Conservation (phyloP, 352 stramenopile genomes). For the Phytophthora boehmeriae region DNA sequence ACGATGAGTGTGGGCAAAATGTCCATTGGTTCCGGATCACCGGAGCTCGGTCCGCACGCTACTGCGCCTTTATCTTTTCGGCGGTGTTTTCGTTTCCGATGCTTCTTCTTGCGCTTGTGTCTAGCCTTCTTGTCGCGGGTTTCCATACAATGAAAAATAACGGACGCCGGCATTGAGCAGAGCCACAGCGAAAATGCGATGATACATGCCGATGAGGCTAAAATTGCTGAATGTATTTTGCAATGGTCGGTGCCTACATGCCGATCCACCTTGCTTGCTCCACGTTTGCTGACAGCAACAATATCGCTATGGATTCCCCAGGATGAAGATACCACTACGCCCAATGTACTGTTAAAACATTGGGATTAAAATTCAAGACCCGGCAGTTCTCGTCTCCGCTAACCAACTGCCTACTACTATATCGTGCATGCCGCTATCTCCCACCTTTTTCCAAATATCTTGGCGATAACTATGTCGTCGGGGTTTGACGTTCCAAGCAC, state of each 20-base stretch:
- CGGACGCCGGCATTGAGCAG: constrained; percentile 2
- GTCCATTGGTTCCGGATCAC: constrained; percentile 22
- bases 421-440: constrained; percentile 4
- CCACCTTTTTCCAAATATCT: background rate
- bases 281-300: no score
- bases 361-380: constrained; percentile 17
- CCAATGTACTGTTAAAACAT: no score
- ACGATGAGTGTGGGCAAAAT: constrained; percentile 68
- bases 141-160: constrained; percentile 22
- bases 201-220: no score
- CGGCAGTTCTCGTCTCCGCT: constrained; percentile 1
- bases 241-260: no score
- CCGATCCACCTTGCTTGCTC: no score
- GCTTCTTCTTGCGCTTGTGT: constrained; percentile 9
- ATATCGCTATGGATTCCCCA: no score
- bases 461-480: constrained; percentile 12
- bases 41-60: constrained; percentile 6
- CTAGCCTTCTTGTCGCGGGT: constrained; percentile 14
- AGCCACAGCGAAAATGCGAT: no score
- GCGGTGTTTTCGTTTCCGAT: constrained; percentile 1
- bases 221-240: no score
- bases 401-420: background rate
- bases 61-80: background rate
- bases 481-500: constrained; percentile 78
- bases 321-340: no score